Base-by-base conservation (phyloP, 2,329 filamentous ascomycete genomes). In the Scytalidium lignicola region DNA sequence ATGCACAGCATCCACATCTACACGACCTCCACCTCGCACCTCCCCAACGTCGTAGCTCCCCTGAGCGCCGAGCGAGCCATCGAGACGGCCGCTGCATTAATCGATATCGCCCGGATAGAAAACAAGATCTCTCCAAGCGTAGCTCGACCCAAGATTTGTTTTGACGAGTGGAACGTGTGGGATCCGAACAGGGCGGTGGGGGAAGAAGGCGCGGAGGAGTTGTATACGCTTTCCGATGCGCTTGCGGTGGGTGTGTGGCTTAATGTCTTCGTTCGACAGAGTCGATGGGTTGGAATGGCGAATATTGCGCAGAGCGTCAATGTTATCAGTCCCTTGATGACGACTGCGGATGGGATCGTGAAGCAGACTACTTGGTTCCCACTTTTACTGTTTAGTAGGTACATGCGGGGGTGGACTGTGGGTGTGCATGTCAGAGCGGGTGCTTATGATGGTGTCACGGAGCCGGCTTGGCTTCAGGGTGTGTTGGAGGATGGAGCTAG, bases 151-250 rank as follows among this genome's bases (percentile, higher is more conserved):
- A 82, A 73, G 2, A 84, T 86, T 57, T 85, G 82, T 66, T 85
- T 86, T 60, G 82, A 86, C 56, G 82, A 86, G 57, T 85, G 82
- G 82, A 86, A 86, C 58, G 80, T 85, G 5, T 86, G 82, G 82
- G 80, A 83, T 57, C 80, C 81, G 0, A 65, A 73, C 18, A 74
- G 82, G 3, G 81, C 82, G 1, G 79, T 80, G 0, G 82, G 82
- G 1, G 79, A 82, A 52, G 65, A 74, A 29, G 82, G 82, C 2
- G 82, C 79, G 0, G 82, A 86, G 63, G 81, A 85, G 58, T 66
- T 65, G 47, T 83, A 86, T 61, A 84, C 80, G 0, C 70, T 85
- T 2, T 83, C 78, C 1, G 82, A 86, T 56, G 80, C 80, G 0
- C 66, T 85, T 3, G 82, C 80, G 2, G 82, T 86, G 0, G 74